phyloP scores from a whole-genome alignment of 2,329 filamentous ascomycete species.

The Blumeria hordei region DNA sequence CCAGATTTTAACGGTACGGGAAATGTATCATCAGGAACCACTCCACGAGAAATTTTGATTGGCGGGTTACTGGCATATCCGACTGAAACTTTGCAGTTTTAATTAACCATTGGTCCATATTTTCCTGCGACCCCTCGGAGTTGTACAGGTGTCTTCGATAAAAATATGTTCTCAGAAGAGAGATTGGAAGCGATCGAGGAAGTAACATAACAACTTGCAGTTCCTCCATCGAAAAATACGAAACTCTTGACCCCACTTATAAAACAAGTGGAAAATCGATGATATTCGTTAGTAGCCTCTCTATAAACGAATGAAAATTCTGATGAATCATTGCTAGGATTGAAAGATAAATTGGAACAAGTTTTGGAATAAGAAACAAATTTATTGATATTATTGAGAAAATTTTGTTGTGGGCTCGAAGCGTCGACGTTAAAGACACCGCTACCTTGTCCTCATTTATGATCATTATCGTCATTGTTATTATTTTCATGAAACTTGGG shows the following conservation, averaged over 20 bases:
- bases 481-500: not conserved
- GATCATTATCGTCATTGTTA: not conserved
- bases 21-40: not conserved
- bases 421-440: not conserved
- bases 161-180: not conserved
- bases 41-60: not conserved
- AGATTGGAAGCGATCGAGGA: not conserved
- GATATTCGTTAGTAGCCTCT: not conserved
- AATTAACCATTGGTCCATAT: not conserved
- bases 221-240: not conserved
- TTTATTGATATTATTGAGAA: not conserved
- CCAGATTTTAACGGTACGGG: too few relatives aligned
- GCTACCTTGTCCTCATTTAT: not conserved
- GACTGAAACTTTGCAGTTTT: not conserved
- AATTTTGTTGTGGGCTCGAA: not conserved
- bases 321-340: not conserved
- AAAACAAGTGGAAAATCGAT: not conserved
- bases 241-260: not conserved
- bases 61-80: not conserved
- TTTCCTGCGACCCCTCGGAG: not conserved
- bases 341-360: not conserved
- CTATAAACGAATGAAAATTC: not conserved
- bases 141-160: not conserved
- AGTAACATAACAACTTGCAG: not conserved
- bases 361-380: not conserved